Percentiles rank a stretch among this genome's conserved stretches.
phyloP scores from a whole-genome alignment of 1,284 basidiomycete genomes.

The Apiotrichum brassicae region DNA sequence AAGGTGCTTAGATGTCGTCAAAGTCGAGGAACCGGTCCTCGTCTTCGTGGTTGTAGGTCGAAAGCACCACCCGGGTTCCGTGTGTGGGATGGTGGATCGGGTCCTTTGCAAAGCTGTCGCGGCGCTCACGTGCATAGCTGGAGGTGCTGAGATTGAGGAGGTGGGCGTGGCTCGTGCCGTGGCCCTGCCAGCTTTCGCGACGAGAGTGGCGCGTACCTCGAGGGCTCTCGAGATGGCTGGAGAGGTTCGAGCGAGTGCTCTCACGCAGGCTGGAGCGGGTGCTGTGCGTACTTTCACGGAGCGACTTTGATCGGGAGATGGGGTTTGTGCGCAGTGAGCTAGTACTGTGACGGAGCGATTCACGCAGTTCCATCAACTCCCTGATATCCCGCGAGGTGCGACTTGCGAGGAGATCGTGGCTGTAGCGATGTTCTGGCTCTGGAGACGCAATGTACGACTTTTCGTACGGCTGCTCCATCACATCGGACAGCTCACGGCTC shows the following conservation, averaged over 20 bases:
- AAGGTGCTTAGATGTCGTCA: conserved; percentile 17
- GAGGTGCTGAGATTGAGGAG: not conserved
- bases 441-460: not conserved
- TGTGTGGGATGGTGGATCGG: conserved; percentile 1
- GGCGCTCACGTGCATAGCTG: not conserved
- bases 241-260: not conserved
- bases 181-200: not conserved
- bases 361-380: not conserved
- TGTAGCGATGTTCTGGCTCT: not conserved
- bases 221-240: not conserved
- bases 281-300: too few relatives aligned
- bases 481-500: not conserved
- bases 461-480: not conserved
- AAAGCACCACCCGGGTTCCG: not conserved
- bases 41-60: not conserved
- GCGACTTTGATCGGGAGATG: too few relatives aligned
- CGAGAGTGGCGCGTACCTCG: not conserved
- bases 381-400: not conserved
- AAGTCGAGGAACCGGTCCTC: conserved; percentile 20
- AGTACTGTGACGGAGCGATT: not conserved
- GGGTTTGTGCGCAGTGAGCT: not conserved
- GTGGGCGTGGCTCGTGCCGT: not conserved
- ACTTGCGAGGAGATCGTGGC: not conserved
- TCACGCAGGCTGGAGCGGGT: not conserved
- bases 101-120: not conserved